Evolutionary conservation across 148 eudicot species (phyloP), one percentile per base, ranked within the genome.

Genomic region (Arbutus unedo): DNA sequence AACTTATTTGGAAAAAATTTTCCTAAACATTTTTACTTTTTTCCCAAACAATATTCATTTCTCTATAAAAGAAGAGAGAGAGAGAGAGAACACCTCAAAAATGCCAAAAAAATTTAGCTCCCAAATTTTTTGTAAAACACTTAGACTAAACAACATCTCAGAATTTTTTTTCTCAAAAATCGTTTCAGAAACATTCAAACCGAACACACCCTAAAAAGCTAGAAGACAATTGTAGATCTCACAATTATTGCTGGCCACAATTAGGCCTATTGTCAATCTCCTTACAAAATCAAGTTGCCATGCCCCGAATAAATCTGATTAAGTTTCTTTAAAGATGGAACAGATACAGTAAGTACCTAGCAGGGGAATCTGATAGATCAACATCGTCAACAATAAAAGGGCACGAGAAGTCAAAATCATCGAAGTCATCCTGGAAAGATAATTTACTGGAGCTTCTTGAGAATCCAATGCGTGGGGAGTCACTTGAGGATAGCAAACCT

Each of bases 321-420:
- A 62, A 62, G 5, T 66, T 25, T 25, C 71, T 21, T 66, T 70
- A 57, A 80, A 51, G 66, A 23, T 45, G 54, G n/a, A 25, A 50
- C 15, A 3, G 82, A 72, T 70, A 67, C 38, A 75, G 8, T 31
- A 79, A 84, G 83, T 91, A 96, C 99, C 98, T 92, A 87, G 91
- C 80, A 71, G 85, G 92, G 82, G 93, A 86, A 77, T 91, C 98
- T 76, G 92, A 89, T 71, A 92, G 81, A 82, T 96, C 98, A 23
- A 94, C 90, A 81, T 94, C 99, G 85, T 96, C 99, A 71, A 96
- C 99, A 85, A 93, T 93, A 87, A 94, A 96, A 62, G 98, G 99
- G 82, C 90, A 91, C 4, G 91, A 86, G 84, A 96, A 94, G 87
- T 94, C 98, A 84, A 80, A 84, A 60, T 85, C 97, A 86, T 90